phyloP scores from a whole-genome alignment of 805 yeast species.

The Tanozyma kutaoensis region DNA sequence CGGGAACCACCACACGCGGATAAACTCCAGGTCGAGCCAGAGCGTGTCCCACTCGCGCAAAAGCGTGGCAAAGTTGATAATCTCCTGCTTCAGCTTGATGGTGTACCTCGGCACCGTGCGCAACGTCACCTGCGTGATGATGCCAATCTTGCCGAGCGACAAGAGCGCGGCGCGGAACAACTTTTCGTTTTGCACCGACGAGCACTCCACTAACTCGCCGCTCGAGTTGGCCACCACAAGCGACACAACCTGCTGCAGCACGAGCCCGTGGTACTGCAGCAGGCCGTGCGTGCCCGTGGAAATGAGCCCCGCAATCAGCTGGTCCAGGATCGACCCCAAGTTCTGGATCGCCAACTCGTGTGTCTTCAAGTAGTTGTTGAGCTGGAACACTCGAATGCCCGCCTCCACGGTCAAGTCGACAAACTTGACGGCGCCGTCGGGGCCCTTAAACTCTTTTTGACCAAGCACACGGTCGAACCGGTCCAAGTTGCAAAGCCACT shows the following conservation, averaged over 20 bases:
- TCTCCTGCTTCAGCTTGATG: constrained; percentile 69
- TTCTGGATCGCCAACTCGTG: constrained; percentile 76
- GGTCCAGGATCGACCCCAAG: constrained; percentile 88
- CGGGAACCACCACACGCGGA: constrained; percentile 97
- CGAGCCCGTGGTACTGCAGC: constrained; percentile 82
- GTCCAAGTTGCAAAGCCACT: constrained; percentile 84
- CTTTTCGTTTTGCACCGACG: constrained; percentile 47
- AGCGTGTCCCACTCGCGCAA: constrained; percentile 61
- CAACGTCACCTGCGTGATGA: constrained; percentile 74
- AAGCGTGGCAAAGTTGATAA: constrained; percentile 63
- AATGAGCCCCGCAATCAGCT: constrained; percentile 88
- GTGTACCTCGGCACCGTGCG: constrained; percentile 79
- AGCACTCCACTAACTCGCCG: constrained; percentile 60
- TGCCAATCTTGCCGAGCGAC: constrained; percentile 85
- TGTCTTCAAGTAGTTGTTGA: constrained; percentile 51
- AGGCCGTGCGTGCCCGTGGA: constrained; percentile 97
- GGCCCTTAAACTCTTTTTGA: constrained; percentile 33
- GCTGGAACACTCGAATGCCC: constrained; percentile 66
- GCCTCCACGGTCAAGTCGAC: constrained; percentile 94
- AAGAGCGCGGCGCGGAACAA: constrained; percentile 72
- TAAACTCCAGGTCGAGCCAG: constrained; percentile 85
- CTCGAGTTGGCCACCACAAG: constrained; percentile 61
- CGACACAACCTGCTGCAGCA: constrained; percentile 77
- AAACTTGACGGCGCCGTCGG: constrained; percentile 36
- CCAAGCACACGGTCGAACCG: constrained; percentile 44